Evolutionary conservation across 2,329 filamentous ascomycete species (phyloP).

Genomic region (Ceratocystis variospora): DNA sequence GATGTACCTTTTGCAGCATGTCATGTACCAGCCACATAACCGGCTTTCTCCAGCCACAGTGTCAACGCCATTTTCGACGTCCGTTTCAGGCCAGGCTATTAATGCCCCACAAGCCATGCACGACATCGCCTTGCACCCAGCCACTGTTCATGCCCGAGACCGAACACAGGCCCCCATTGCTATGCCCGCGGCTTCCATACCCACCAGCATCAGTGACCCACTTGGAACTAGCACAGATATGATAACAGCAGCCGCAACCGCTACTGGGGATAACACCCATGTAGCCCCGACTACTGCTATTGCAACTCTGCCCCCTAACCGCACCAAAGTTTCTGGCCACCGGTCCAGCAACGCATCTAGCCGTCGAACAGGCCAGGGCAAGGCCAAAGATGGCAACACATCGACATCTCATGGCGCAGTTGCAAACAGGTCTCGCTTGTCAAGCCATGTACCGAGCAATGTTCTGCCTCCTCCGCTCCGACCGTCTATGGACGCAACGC

Average conservation of each 20-base stretch:
- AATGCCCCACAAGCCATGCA: neutral
- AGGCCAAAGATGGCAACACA: slow-evolving; percentile 9
- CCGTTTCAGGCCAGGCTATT: neutral
- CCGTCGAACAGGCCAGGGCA: slow-evolving; percentile 13
- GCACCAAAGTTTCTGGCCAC: neutral
- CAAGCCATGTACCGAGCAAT: slow-evolving; percentile 6
- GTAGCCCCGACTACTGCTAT: neutral
- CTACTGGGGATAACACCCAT: neutral
- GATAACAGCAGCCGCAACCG: neutral
- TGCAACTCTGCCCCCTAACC: neutral
- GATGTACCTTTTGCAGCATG: slow-evolving; percentile 11
- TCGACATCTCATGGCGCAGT: neutral
- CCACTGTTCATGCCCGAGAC: neutral
- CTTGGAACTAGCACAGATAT: neutral
- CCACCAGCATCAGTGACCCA: neutral
- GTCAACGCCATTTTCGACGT: neutral
- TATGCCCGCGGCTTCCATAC: neutral
- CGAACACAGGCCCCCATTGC: slow-evolving; percentile 3
- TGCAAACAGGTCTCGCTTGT: slow-evolving; percentile 5
- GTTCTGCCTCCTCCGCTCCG: slow-evolving; percentile 14
- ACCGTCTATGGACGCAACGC: slow-evolving; percentile 15
- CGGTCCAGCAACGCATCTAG: neutral
- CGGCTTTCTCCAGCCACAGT: slow-evolving; percentile 4
- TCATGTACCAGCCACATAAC: slow-evolving; percentile 14
- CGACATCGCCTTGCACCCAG: neutral